Conservation (phyloP, 257 asterid species). For the Rauvolfia tetraphylla region DNA sequence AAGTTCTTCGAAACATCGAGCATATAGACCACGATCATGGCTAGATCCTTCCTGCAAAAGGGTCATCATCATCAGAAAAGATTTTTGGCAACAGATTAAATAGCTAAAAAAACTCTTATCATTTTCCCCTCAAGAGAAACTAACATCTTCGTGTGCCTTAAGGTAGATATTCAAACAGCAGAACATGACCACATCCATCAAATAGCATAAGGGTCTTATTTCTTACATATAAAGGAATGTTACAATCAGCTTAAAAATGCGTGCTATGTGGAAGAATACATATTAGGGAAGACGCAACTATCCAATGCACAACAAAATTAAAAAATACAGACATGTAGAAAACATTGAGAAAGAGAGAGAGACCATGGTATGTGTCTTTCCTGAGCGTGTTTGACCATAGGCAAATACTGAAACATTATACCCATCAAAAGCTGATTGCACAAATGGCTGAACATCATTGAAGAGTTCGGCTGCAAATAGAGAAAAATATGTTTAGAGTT, state of each 20-base stretch:
- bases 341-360: conserved; percentile 30
- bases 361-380: conserved; percentile 95
- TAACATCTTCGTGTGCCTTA: background rate
- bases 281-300: background rate
- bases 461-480: conserved; percentile 83
- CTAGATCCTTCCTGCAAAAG: conserved; percentile 94
- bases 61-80: conserved; percentile 8
- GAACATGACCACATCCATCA: background rate
- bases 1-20: conserved; percentile 95
- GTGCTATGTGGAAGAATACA: background rate
- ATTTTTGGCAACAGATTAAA: background rate
- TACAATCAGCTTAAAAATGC: background rate
- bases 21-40: conserved; percentile 95
- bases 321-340: background rate
- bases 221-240: background rate
- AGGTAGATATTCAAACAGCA: background rate
- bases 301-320: background rate
- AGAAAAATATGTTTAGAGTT: conserved; percentile 27
- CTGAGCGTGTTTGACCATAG: conserved; percentile 83
- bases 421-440: conserved; percentile 99
- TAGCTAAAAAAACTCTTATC: background rate
- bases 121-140: background rate
- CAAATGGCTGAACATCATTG: conserved; percentile 89
- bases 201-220: background rate
- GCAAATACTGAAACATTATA: conserved; percentile 81